Conservation (phyloP, 1,284 basidiomycete species). For the Naganishia sp. region DNA sequence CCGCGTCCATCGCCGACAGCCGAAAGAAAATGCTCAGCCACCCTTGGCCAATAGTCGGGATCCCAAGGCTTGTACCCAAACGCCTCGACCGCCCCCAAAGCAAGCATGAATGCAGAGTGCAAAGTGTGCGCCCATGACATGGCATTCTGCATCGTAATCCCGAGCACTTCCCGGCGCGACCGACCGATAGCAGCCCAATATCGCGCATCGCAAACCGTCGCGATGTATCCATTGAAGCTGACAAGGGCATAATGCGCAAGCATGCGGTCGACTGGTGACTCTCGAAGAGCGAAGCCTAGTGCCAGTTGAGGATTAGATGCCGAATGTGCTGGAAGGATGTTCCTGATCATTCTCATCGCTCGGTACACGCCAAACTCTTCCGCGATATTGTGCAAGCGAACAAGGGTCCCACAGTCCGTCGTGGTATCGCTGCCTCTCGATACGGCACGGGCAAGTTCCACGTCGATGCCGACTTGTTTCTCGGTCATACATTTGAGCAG, state of each 20-base stretch:
- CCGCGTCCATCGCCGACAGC: neutral
- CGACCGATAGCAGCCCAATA: no score
- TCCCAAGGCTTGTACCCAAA: no score
- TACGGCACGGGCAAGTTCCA: neutral
- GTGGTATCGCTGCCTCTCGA: neutral
- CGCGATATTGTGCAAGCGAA: neutral
- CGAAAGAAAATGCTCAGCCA: no score
- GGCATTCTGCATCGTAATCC: no score
- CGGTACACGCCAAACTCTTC: neutral
- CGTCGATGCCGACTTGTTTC: neutral
- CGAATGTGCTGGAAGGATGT: neutral
- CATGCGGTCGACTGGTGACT: neutral
- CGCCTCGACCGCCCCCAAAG: no score
- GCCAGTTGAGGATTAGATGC: conserved; percentile 6
- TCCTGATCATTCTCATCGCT: neutral
- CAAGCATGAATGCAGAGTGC: no score
- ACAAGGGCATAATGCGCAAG: neutral
- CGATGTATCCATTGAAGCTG: neutral
- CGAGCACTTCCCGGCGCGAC: no score
- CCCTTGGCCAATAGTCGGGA: no score
- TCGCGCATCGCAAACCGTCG: no score
- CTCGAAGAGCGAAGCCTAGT: conserved; percentile 2
- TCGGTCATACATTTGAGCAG: neutral
- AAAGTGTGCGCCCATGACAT: no score
- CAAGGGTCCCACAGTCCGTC: neutral